A percentile compares a stretch with the other conserved stretches of the same genome.
These are phyloP conservation scores for Xylariaceae sp. DNA, from an alignment of 2,329 filamentous ascomycete genomes.

Conservation along the genomic window DNA sequence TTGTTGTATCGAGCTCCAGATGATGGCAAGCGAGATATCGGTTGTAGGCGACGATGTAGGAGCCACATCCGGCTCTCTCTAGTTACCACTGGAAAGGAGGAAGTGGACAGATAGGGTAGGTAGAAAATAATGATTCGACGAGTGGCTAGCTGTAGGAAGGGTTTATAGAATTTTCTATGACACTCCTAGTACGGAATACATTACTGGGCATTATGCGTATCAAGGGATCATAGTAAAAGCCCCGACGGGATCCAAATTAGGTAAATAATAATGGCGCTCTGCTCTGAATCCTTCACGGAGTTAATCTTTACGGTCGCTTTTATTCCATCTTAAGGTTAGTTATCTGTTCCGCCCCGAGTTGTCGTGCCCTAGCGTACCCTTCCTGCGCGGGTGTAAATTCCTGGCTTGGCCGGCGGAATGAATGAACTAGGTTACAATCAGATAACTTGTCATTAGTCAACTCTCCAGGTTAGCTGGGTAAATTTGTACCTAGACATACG, in stretches of 20 bases:
- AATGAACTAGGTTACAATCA: too few relatives aligned
- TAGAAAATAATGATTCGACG: not conserved
- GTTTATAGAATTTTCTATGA: not conserved
- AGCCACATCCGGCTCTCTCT: conserved; percentile 8
- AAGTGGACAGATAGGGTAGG: not conserved
- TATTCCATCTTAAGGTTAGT: too few relatives aligned
- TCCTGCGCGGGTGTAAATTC: too few relatives aligned
- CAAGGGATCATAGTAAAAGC: too few relatives aligned
- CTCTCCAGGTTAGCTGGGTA: too few relatives aligned
- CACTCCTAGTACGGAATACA: not conserved
- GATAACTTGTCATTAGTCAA: too few relatives aligned
- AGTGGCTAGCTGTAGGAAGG: not conserved
- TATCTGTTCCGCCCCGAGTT: too few relatives aligned
- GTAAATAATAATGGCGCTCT: not conserved
- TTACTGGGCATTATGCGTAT: too few relatives aligned
- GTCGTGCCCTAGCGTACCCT: too few relatives aligned
- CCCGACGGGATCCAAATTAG: not conserved
- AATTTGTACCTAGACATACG: too few relatives aligned
- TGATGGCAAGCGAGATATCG: conserved; percentile 7
- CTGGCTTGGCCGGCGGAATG: too few relatives aligned
- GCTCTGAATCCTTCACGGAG: not conserved
- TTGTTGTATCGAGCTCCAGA: conserved; percentile 15
- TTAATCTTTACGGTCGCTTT: too few relatives aligned
- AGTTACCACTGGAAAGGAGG: not conserved
- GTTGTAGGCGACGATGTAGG: conserved; percentile 5